Base-by-base conservation (phyloP, 176 grass and related monocot genomes). In the Phragmites australis region DNA sequence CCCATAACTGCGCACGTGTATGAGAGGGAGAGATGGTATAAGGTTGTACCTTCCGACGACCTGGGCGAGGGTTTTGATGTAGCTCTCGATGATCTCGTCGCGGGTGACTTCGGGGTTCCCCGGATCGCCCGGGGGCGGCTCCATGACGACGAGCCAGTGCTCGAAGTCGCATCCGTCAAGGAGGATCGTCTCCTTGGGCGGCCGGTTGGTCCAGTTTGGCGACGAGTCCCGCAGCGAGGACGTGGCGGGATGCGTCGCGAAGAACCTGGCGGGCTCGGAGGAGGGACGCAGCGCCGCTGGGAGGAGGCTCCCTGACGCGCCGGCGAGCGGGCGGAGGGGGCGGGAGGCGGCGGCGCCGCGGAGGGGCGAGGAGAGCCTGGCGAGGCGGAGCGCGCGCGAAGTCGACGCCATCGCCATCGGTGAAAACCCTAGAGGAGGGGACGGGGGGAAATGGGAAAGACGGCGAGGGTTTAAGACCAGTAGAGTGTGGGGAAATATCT, bases 91-190 rank as follows among this genome's bases (percentile, higher is more conserved):
- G 53, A 97, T 94, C 63, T 97, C 94, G 1, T 97, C 94, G 27
- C 91, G 92, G 14, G 87, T 52, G 70, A 80, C 6, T 1, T 91
- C 84, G 21, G 94, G 91, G 46, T 87, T 88, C 2, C 21, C 32
- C 40, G 68, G 7, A 47, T 90, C 48, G n/a, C 92, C 88, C 0
- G 86, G 65, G 1, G 94, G 91, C 46, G 89, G 87, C 17, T 97
- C 94, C 89, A 97, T 64, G 72, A 97, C 89, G 57, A 97, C 72
- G 13, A 97, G 89, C 91, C 91, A 97, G 63, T 97, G 94, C 83
- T 97, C 89, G 62, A 97, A 97, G 81, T 97, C 92, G 54, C 91
- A 97, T 0, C 91, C 94, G 13, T 97, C 94, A 22, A 94, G 82
- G 45, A 94, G 82, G 50, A 97, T 94, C 6, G 91, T 92, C 85